Evolutionary conservation across 768 basidiomycete species (phyloP), one percentile per base, ranked within the genome.

Genomic region (Stropharia rugosoannulata): DNA sequence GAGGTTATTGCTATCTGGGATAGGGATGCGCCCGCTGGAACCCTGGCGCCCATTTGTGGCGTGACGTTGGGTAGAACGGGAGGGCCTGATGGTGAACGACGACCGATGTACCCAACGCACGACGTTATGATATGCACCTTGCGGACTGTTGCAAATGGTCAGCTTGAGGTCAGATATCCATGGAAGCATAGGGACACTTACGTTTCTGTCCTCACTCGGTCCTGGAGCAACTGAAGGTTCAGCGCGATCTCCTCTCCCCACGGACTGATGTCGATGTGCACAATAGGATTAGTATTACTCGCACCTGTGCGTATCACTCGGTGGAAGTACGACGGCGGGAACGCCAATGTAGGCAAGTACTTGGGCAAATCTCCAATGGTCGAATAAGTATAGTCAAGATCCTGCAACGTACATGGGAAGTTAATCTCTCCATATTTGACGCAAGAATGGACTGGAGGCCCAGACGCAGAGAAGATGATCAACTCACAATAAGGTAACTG

Each of bases 261-360:
- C 2, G 89, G 87, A 25, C 79, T 73, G 29, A 94, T 70, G 70
- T 95, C 89, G 56, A 94, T 69, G 66, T 90, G 85, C 13, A 80
- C 79, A 38, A 93, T 77, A 0, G 82, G 85, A 62, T 87, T 86
- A 18, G 76, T 78, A 12, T 75, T 73, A 13, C 64, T 64, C 13
- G 79, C 68, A 13, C 84, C 81, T 0, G 84, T 86, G 16, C 90
- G 82, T 54, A 95, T 84, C 42, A 93, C 88, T 38, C 88, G 84
- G 68, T 94, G 90, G 76, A 93, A 95, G 71, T 93, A 93, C 18
- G 92, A 93, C 1, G 93, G 93, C 15, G 93, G 80, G 66, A 93
- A 91, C 1, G 89, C 88, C 40, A 94, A 68, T 10, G 87, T 84
- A 44, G 89, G 89, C 58, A 94, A 75, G 69, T 92, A 92, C 62